Evolutionary conservation across 495 filamentous ascomycete species (phyloP), one percentile per base, ranked within the genome.

Genomic region (Cenococcum geophilum): DNA sequence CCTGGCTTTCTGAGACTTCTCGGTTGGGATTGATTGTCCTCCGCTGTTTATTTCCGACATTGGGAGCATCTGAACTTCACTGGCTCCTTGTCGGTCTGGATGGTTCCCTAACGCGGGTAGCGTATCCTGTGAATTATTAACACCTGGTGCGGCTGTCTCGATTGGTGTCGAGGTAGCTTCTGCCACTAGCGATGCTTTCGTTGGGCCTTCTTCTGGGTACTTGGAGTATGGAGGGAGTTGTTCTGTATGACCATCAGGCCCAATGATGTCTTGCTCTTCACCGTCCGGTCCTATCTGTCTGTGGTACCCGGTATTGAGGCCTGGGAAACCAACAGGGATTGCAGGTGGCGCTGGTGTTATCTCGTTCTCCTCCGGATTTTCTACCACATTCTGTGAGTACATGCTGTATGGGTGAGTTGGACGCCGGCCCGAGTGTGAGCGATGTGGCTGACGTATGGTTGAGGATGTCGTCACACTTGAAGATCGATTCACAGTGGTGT

Each of bases 161-260:
- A 62, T 52, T 14, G 64, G 57, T 6, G 59, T 62, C 43, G 64
- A 22, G 34, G 47, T 56, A 10, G 51, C 59, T 22, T 61, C 57
- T 2, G 60, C 62, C 0, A 66, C 58, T 21, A 70, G 40, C 5
- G 67, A 55, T 14, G 60, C 58, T 50, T 71, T 71, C 37, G 67
- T 62, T 48, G 59, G 59, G 4, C 62, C 70, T 56, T 75, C 84
- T 50, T 87, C 82, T 1, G 89, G 85, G 71, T 89, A 92, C 62
- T 86, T 80, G 12, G 89, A 86, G 74, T 97, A 97, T 12, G 92
- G 92, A 18, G 92, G 92, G 35, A 96, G 76, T 64, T 91, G 89
- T 70, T 97, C 92, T 2, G 88, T 86, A 72, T 96, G 91, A 0
- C 91, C 92, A 67, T 92, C 88, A 0, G 89, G 88, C n/a, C 90